Percentiles rank a stretch among this genome's conserved stretches.
Conservation (phyloP, 805 yeast species). For the Kazachstania africana region DNA sequence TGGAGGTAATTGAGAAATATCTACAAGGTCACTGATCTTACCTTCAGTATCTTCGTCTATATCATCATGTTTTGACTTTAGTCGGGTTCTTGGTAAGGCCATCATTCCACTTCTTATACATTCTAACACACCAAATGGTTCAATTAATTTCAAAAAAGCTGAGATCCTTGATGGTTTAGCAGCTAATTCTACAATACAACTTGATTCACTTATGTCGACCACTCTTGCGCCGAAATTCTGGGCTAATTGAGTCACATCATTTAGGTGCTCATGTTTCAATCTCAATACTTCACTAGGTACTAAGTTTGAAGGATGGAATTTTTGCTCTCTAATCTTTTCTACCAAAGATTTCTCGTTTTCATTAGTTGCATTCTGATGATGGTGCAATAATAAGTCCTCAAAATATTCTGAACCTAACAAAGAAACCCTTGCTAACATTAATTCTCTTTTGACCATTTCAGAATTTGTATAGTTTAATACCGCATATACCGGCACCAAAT, state of each 20-base stretch:
- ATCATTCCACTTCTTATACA: constrained; percentile 97
- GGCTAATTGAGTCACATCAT: constrained; percentile 69
- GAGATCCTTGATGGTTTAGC: constrained; percentile 89
- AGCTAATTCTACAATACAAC: constrained; percentile 84
- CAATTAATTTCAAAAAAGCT: constrained; percentile 75
- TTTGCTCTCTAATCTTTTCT: constrained; percentile 26
- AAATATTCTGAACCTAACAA: constrained; percentile 96
- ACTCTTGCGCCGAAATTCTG: constrained; percentile 86
- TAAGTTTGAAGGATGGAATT: constrained; percentile 79
- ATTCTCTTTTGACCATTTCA: constrained; percentile 82
- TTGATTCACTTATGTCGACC: constrained; percentile 85
- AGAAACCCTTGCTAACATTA: constrained; percentile 83
- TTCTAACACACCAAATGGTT: constrained; percentile 93
- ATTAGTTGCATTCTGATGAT: constrained; percentile 28
- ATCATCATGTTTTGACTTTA: constrained; percentile 42
- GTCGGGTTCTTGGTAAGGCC: constrained; percentile 94
- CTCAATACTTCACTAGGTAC: constrained; percentile 87
- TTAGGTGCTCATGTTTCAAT: constrained; percentile 83
- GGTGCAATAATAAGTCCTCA: constrained; percentile 85
- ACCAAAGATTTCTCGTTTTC: constrained; percentile 10
- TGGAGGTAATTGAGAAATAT: constrained; percentile 85
- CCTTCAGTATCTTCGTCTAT: constrained; percentile 45
- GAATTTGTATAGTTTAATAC: constrained; percentile 89
- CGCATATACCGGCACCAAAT: constrained; percentile 95
- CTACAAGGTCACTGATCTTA: constrained; percentile 52